These are phyloP conservation scores for Penicillium sp. DNA, from an alignment of 2,329 filamentous ascomycete genomes.

Conservation along the genomic window DNA sequence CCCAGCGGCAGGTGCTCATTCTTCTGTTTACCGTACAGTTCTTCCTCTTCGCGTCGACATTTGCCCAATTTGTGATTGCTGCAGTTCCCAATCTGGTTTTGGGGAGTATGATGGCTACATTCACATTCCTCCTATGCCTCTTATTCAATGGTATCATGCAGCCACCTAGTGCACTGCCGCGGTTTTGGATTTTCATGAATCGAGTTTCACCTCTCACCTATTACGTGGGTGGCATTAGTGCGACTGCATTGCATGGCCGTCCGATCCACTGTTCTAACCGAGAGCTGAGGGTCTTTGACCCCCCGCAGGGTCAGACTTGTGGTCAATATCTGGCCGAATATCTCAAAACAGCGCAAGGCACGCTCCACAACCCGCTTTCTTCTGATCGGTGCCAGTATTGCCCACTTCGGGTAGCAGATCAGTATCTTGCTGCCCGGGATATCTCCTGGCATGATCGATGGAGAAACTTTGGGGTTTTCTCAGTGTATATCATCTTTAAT, in stretches of 20 bases:
- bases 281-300: conserved; percentile 10
- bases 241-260: conserved; percentile 58
- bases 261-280: conserved; percentile 28
- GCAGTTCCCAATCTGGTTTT: conserved; percentile 60
- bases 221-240: conserved; percentile 2
- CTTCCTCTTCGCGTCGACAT: conserved; percentile 14
- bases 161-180: background rate
- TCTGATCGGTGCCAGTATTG: background rate
- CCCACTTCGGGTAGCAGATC: background rate
- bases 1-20: conserved; percentile 13
- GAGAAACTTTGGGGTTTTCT: background rate
- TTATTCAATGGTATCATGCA: conserved; percentile 58
- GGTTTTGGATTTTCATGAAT: conserved; percentile 9
- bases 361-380: conserved; percentile 6
- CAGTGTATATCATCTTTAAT: background rate
- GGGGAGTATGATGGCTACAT: conserved; percentile 71
- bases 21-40: conserved; percentile 22
- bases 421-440: background rate
- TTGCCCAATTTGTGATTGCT: conserved; percentile 11
- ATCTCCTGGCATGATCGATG: background rate
- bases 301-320: conserved; percentile 9
- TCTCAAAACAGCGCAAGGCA: conserved; percentile 1
- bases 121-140: conserved; percentile 69
- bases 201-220: conserved; percentile 3
- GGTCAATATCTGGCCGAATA: conserved; percentile 10